Evolutionary conservation across 1,284 basidiomycete genomes (phyloP).

Genomic region (Trichosporon asahii): DNA sequence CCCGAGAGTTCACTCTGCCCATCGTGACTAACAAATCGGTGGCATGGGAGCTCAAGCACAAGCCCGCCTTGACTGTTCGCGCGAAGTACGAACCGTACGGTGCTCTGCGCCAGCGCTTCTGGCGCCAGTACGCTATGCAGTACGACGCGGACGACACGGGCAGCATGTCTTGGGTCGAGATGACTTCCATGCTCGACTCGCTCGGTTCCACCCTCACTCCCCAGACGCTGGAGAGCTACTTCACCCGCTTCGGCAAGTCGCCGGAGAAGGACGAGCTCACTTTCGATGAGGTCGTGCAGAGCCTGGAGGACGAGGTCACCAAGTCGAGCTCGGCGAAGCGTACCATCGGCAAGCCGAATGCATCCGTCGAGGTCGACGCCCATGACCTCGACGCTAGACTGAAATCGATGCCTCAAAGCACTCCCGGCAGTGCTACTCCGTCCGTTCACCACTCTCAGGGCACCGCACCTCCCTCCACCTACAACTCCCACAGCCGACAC

Average conservation of each 20-base stretch:
- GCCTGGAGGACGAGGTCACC: slow-evolving; percentile 70
- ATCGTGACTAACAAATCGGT: slow-evolving; percentile 46
- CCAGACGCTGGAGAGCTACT: slow-evolving; percentile 78
- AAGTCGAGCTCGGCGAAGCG: slow-evolving; percentile 69
- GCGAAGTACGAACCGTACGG: slow-evolving; percentile 95
- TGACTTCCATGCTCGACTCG: slow-evolving; percentile 95
- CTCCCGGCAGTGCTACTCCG: not conserved
- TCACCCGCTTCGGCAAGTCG: slow-evolving; percentile 65
- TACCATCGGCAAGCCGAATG: slow-evolving; percentile 27
- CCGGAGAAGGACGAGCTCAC: slow-evolving; percentile 69
- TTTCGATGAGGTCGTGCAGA: slow-evolving; percentile 71
- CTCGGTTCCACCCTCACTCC: slow-evolving; percentile 85
- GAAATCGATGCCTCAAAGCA: slow-evolving; percentile 8
- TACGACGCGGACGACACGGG: slow-evolving; percentile 86
- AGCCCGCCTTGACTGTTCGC: slow-evolving; percentile 55
- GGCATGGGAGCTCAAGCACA: slow-evolving; percentile 49
- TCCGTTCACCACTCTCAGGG: not conserved
- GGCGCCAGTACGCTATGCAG: slow-evolving; percentile 82
- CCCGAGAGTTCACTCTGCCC: slow-evolving; percentile 63
- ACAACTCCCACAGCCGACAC: not conserved
- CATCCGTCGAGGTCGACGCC: slow-evolving; percentile 10
- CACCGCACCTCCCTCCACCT: not conserved
- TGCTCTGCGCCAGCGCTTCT: slow-evolving; percentile 83
- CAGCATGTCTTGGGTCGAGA: slow-evolving; percentile 76
- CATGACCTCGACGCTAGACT: slow-evolving; percentile 18